Percentiles rank a stretch among this genome's conserved stretches.
Evolutionary conservation across 495 filamentous ascomycete species (phyloP).

Genomic region (Ramalina intermedia): DNA sequence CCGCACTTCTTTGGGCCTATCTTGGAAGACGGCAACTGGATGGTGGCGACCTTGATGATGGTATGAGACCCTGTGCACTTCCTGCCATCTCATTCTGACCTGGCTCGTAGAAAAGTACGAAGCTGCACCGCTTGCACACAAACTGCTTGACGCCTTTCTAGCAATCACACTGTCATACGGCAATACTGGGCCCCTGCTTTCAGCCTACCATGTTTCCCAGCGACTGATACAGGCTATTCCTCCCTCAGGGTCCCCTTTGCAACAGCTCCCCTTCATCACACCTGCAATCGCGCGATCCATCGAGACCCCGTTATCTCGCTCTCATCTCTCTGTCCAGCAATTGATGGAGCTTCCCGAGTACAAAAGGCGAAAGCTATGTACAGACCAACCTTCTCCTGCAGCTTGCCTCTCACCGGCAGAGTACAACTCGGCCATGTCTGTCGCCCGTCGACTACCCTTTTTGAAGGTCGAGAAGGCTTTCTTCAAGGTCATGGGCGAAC

Average conservation of each 20-base stretch:
- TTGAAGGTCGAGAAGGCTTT: slow-evolving; percentile 85
- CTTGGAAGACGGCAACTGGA: slow-evolving; percentile 70
- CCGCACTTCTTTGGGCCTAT: slow-evolving; percentile 89
- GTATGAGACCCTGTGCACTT: slow-evolving; percentile 31
- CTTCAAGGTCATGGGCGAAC: slow-evolving; percentile 96
- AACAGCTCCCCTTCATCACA: slow-evolving; percentile 85
- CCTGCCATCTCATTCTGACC: background rate
- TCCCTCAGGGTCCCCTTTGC: slow-evolving; percentile 68
- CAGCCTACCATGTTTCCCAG: slow-evolving; percentile 70
- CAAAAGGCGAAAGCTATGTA: slow-evolving; percentile 51
- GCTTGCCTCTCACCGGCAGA: slow-evolving; percentile 54
- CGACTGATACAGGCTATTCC: slow-evolving; percentile 78
- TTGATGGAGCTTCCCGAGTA: slow-evolving; percentile 74
- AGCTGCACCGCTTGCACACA: slow-evolving; percentile 70
- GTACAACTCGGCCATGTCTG: slow-evolving; percentile 56
- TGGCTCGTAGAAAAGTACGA: slow-evolving; percentile 45
- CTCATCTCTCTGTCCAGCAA: slow-evolving; percentile 64
- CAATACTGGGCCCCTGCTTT: slow-evolving; percentile 65
- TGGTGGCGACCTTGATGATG: slow-evolving; percentile 55
- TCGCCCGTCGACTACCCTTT: slow-evolving; percentile 69
- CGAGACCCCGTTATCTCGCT: slow-evolving; percentile 56
- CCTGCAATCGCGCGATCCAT: slow-evolving; percentile 55
- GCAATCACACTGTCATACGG: slow-evolving; percentile 79
- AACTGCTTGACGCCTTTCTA: slow-evolving; percentile 71
- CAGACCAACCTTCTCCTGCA: slow-evolving; percentile 40